Evolutionary conservation across 495 filamentous ascomycete species (phyloP), one percentile per base, ranked within the genome.

Genomic region (Daldinia decipiens): DNA sequence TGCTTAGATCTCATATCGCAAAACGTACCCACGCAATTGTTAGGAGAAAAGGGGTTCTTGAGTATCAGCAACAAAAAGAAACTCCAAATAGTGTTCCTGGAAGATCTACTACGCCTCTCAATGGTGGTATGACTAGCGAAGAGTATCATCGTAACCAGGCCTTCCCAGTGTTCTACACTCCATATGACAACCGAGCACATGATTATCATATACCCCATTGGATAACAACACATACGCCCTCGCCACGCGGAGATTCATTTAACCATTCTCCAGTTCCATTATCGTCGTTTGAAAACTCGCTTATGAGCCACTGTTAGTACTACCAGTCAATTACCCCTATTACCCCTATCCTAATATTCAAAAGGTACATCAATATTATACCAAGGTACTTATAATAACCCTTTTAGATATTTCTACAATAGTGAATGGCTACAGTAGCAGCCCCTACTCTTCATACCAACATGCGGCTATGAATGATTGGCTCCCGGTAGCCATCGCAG

Each of bases 231-330:
- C 7, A 7, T 50, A 19, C 45, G 3, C 29, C 26, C 15, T 36
- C 26, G 4, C 27, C n/a, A 26, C 52, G 29, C 1, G 29, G 52
- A 55, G 52, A 55, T 1, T n/a, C 0, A 21, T 31, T 31, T 9
- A 32, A 17, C 29, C n/a, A 24, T 27, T 59, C n/a, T 51, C 7
- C 34, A 21, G 34, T n/a, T 12, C 50, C 32, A 54, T 15, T 39
- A 31, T 38, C 60, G 2, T 1, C 26, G 1, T 27, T 62, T 13
- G 59, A 52, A 17, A 8, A n/a, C 3, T 54, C 27, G 5, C 59
- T 62, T 13, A 39, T 52, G 26, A 39, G 34, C 7, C 34, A 52
- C 34, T 53, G 59, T 62, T n/a, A 62, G 45, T 62, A 52, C 7
- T 38, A 4, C 45, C 12, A 13, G 15, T 39, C 12, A 39, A 39